Conservation (phyloP, 225 moss, liverwort and hornwort species). For the Sphagnum contortum region DNA sequence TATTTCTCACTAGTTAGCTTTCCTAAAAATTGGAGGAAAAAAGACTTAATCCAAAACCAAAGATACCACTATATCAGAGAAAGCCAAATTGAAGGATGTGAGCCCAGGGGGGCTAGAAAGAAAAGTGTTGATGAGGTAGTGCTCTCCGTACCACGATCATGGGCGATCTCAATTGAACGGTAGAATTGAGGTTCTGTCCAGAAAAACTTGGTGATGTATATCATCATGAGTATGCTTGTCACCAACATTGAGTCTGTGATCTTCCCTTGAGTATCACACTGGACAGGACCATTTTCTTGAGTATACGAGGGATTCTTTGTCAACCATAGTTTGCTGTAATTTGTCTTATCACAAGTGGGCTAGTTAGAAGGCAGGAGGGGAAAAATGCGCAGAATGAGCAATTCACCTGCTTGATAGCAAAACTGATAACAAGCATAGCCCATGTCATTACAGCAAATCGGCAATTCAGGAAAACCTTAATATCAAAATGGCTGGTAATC, state of each 20-base stretch:
- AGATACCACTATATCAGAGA: too few relatives aligned
- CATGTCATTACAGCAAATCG: constrained; percentile 66
- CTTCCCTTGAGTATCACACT: constrained; percentile 45
- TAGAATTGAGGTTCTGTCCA: constrained; percentile 61
- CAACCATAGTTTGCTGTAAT: too few relatives aligned
- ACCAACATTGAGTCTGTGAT: constrained; percentile 60
- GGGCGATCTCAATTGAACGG: constrained; percentile 60
- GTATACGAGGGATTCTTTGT: background rate
- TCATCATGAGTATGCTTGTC: constrained; percentile 50
- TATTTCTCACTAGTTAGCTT: background rate
- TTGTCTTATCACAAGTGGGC: too few relatives aligned
- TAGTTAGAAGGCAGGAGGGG: background rate
- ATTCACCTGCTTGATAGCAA: constrained; percentile 62
- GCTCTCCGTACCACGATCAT: constrained; percentile 38
- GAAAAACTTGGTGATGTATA: constrained; percentile 69
- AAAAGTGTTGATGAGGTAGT: too few relatives aligned
- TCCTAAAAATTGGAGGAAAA: too few relatives aligned
- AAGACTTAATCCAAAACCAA: too few relatives aligned
- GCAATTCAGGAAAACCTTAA: constrained; percentile 58
- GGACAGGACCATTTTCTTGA: constrained; percentile 13
- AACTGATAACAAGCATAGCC: constrained; percentile 57
- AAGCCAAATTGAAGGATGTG: too few relatives aligned
- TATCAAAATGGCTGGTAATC: constrained; percentile 38
- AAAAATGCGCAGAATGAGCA: background rate
- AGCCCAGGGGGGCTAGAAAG: too few relatives aligned